A percentile compares a stretch with the other conserved stretches of the same genome.
Conservation (phyloP, 768 basidiomycete genomes). For the Dentipellis fragilis region DNA sequence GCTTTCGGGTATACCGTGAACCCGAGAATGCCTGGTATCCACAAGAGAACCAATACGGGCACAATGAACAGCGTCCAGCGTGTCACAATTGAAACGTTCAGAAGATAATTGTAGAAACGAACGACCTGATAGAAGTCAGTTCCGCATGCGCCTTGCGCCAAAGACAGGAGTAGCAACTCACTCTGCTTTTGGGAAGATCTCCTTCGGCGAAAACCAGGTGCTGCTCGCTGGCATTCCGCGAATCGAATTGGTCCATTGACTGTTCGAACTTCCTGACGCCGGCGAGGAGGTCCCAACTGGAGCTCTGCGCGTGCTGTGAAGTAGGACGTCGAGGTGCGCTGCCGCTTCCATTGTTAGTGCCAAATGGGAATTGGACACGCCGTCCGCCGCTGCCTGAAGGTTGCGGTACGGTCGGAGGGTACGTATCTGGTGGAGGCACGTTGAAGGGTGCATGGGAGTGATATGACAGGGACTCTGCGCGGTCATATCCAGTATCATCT, state of each 20-base stretch:
- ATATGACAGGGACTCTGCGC: constrained; percentile 5
- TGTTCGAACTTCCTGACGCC: constrained; percentile 44
- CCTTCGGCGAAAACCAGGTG: constrained; percentile 52
- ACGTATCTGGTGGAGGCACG: constrained; percentile 1
- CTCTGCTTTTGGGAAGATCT: constrained; percentile 48
- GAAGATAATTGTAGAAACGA: constrained; percentile 60
- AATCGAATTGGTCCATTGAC: constrained; percentile 48
- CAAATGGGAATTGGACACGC: not conserved
- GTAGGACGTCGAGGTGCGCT: not conserved
- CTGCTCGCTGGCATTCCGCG: constrained; percentile 38
- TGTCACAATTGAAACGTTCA: constrained; percentile 68
- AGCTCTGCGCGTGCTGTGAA: constrained; percentile 8
- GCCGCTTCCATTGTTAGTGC: not conserved
- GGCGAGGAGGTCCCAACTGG: constrained; percentile 41
- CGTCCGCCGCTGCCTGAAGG: not conserved
- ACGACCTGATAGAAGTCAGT: constrained; percentile 31
- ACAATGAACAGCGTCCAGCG: constrained; percentile 76
- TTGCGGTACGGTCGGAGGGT: not conserved
- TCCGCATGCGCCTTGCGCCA: not conserved
- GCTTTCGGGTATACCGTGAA: constrained; percentile 43
- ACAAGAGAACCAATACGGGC: constrained; percentile 54
- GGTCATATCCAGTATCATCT: constrained; percentile 2
- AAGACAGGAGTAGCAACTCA: constrained; percentile 17
- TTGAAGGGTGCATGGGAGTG: constrained; percentile 5
- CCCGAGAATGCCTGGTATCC: constrained; percentile 70